Evolutionary conservation across 139 green algal species (phyloP).

Genomic region (Gonium pectorale): DNA sequence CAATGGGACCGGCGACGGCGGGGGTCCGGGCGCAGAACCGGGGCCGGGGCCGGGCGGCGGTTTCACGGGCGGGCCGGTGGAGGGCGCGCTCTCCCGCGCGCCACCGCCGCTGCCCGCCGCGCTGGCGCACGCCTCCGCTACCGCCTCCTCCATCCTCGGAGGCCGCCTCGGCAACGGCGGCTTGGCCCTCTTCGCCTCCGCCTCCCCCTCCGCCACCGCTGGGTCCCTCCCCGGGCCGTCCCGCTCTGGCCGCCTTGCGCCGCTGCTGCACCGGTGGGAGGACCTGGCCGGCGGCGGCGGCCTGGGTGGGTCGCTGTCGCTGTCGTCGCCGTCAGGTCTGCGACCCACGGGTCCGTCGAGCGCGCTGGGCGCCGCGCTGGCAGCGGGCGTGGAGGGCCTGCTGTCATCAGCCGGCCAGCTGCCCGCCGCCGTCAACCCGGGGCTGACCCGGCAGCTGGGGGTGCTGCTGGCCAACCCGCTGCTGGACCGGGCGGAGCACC

Average conservation of each 20-base stretch:
- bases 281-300: too few species aligned
- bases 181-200: background rate
- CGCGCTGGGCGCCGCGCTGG: background rate
- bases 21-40: too few species aligned
- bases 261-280: too few species aligned
- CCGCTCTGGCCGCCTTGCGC: too few species aligned
- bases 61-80: too few species aligned
- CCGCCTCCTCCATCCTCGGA: too few species aligned
- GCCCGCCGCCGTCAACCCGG: conserved; percentile 40
- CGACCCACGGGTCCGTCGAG: background rate
- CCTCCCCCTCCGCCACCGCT: background rate
- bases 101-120: too few species aligned
- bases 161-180: background rate
- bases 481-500: conserved; percentile 49
- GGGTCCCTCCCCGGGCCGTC: too few species aligned
- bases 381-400: conserved; percentile 7
- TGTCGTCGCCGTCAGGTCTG: background rate
- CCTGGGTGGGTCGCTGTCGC: background rate
- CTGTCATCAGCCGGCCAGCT: background rate
- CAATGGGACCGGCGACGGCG: too few species aligned
- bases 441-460: conserved; percentile 40
- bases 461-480: conserved; percentile 56
- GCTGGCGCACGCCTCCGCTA: too few species aligned
- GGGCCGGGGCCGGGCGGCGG: too few species aligned
- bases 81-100: too few species aligned